phyloP scores from a whole-genome alignment of 768 basidiomycete species.

The Boletus insuetus region DNA sequence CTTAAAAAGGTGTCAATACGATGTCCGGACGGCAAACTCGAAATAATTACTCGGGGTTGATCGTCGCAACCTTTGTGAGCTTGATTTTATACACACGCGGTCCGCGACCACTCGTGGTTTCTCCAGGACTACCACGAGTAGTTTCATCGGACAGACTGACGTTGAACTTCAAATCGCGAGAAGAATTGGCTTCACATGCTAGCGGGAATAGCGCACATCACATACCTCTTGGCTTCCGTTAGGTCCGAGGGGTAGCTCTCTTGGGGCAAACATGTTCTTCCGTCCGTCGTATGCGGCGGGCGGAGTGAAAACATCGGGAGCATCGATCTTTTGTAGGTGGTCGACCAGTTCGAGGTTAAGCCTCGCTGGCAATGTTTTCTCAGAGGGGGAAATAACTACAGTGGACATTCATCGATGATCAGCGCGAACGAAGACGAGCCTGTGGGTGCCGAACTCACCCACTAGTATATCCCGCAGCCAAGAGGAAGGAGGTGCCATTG shows the following conservation, averaged over 20 bases:
- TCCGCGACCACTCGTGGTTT: conserved; percentile 35
- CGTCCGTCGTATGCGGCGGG: conserved; percentile 75
- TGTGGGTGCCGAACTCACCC: conserved; percentile 10
- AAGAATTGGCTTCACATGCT: conserved; percentile 1
- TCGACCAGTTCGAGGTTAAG: conserved; percentile 72
- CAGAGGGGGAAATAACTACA: conserved; percentile 62
- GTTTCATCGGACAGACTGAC: conserved; percentile 48
- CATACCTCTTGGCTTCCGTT: conserved; percentile 50
- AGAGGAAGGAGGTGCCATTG: background rate
- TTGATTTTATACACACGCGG: conserved; percentile 69
- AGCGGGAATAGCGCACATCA: background rate
- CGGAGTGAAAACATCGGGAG: conserved; percentile 69
- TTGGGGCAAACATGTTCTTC: conserved; percentile 69
- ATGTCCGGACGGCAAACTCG: conserved; percentile 20
- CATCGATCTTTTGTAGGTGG: conserved; percentile 53
- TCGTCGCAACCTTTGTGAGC: conserved; percentile 55
- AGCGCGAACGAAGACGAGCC: background rate
- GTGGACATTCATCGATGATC: conserved; percentile 11
- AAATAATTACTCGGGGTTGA: conserved; percentile 50
- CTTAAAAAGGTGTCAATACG: conserved; percentile 36
- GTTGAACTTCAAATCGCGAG: conserved; percentile 47
- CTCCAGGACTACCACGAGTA: conserved; percentile 30
- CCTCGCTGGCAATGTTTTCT: conserved; percentile 63
- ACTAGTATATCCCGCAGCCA: conserved; percentile 13
- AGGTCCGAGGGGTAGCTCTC: conserved; percentile 58